Evolutionary conservation across 202 grass and related monocot species (phyloP), one percentile per base, ranked within the genome.

Genomic region (Miscanthus sacchariflorus): DNA sequence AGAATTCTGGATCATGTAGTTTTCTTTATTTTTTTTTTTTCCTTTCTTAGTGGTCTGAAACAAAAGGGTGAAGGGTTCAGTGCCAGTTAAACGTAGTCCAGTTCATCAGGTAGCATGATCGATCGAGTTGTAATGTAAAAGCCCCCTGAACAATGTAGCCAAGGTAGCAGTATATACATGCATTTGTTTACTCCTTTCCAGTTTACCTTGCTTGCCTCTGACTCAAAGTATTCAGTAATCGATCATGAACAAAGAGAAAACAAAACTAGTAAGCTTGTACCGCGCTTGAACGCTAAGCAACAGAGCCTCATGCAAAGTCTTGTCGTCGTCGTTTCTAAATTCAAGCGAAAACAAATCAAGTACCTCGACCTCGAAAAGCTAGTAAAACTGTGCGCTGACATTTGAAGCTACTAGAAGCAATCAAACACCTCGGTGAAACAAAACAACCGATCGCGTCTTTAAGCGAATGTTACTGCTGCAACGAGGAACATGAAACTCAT

Each of bases 111-210:
- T 70, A 74, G 68, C 46, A 56, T 21, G 54, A 84, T 61, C 50
- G 48, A 65, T 66, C 11, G 5, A 63, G n/a, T 27, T 78, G 90
- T 77, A 91, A 50, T 81, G 90, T 81, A 91, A 61, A 81, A 88
- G 43, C 15, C 15, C 48, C 72, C 8, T 78, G 24, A 68, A 75
- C 67, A 89, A 74, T 92, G 83, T 89, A 92, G 77, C 18, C 71
- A 12, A 77, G 39, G 6, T 38, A 56, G 81, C 49, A 85, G 81
- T 40, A 82, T 44, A 89, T 91, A 86, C 73, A 72, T 54, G 81
- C 76, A 88, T 77, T 86, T 78, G 17, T 25, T 80, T 35, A 19
- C 42, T 36, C 42, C 76, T 61, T 70, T 69, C 65, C 49, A 13
- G 21, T 70, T 64, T 30, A 44, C 50, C 45, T 39, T 89, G 63